phyloP scores from a whole-genome alignment of 805 yeast species.

The Scheffersomyces ergatensis region DNA sequence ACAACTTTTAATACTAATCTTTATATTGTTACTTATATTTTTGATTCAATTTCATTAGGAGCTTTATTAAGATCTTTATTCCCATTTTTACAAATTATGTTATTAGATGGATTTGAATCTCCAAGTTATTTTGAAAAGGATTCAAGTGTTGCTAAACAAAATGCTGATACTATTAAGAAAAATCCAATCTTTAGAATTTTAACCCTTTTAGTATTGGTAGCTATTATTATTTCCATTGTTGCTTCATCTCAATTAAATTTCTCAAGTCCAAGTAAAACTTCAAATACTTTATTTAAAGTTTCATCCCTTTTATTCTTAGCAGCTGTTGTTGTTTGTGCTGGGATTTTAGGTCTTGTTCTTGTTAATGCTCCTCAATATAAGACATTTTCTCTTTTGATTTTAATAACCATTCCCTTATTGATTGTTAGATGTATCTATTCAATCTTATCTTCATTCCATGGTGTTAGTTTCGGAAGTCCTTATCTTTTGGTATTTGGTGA shows the following conservation, averaged over 20 bases:
- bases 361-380: neutral
- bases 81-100: slow-evolving; percentile 8
- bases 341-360: neutral
- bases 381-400: slow-evolving; percentile 2
- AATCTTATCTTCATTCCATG: slow-evolving; percentile 11
- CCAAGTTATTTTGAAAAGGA: neutral
- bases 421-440: slow-evolving; percentile 11
- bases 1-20: slow-evolving; percentile 3
- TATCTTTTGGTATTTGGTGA: slow-evolving; percentile 11
- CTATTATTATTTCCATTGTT: slow-evolving; percentile 8
- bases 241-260: slow-evolving; percentile 7
- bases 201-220: slow-evolving; percentile 8
- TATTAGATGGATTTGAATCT: neutral
- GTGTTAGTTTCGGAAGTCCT: slow-evolving; percentile 5
- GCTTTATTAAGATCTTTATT: slow-evolving; percentile 8
- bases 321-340: slow-evolving; percentile 6
- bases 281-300: slow-evolving; percentile 5
- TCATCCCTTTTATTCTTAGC: slow-evolving; percentile 11
- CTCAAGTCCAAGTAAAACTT: neutral
- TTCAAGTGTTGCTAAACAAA: neutral
- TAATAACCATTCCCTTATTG: slow-evolving; percentile 5
- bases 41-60: slow-evolving; percentile 13
- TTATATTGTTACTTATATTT: slow-evolving; percentile 12
- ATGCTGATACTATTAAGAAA: slow-evolving; percentile 1
- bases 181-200: slow-evolving; percentile 8